phyloP scores from a whole-genome alignment of 345 rosid species.

The Boechera retrofracta region DNA sequence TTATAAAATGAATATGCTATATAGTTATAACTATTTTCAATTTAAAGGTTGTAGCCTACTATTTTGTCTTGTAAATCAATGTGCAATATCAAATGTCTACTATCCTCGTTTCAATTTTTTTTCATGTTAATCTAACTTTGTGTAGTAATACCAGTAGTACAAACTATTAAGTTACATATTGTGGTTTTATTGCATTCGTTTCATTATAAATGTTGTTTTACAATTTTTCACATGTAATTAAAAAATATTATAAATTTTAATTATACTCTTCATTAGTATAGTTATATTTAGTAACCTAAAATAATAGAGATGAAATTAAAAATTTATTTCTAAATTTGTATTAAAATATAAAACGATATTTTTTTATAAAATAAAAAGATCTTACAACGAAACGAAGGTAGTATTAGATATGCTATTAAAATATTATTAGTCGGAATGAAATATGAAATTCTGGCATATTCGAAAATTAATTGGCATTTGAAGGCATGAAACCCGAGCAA shows the following conservation, averaged over 20 bases:
- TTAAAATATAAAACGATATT: neutral
- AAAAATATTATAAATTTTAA: too few relatives aligned
- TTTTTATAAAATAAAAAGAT: neutral
- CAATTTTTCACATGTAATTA: too few relatives aligned
- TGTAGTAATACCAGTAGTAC: too few relatives aligned
- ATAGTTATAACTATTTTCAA: neutral
- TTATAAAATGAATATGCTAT: neutral
- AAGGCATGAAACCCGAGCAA: constrained; percentile 15
- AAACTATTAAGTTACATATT: too few relatives aligned
- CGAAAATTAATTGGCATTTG: constrained; percentile 8
- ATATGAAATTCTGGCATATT: constrained; percentile 8
- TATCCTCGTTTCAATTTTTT: neutral
- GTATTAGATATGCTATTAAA: neutral
- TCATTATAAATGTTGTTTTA: neutral
- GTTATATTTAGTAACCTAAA: too few relatives aligned
- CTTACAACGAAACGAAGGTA: neutral
- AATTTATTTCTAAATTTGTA: neutral
- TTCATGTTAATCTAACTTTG: too few relatives aligned
- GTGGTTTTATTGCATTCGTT: neutral
- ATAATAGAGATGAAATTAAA: too few relatives aligned
- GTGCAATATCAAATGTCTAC: neutral
- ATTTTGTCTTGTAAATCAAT: neutral
- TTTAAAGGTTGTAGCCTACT: neutral
- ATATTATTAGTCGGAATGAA: neutral
- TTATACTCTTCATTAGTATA: too few relatives aligned